These are phyloP conservation scores for Aspergillus tanneri DNA, from an alignment of 2,329 filamentous ascomycete genomes.

Conservation along the genomic window DNA sequence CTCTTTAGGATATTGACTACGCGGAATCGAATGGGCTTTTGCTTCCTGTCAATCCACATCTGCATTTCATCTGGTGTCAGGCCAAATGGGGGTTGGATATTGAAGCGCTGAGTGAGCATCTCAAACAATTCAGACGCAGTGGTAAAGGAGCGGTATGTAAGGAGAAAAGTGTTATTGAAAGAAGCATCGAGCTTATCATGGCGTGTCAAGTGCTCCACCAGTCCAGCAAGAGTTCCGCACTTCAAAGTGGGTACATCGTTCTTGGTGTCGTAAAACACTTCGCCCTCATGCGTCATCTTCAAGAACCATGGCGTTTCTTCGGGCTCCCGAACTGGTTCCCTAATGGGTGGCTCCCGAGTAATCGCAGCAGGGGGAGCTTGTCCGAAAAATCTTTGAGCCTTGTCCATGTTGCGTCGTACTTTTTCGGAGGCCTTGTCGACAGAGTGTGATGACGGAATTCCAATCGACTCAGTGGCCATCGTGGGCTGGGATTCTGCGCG, in stretches of 20 bases:
- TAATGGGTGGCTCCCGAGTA: constrained; percentile 35
- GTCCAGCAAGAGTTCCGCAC: constrained; percentile 80
- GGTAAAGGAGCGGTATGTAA: constrained; percentile 96
- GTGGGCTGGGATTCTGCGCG: constrained; percentile 42
- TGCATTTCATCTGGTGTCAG: constrained; percentile 75
- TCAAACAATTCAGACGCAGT: constrained; percentile 88
- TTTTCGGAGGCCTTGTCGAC: constrained; percentile 39
- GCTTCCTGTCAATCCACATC: constrained; percentile 87
- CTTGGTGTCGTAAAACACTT: constrained; percentile 88
- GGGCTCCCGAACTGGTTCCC: constrained; percentile 50
- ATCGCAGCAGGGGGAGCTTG: constrained; percentile 45
- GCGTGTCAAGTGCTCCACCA: constrained; percentile 92
- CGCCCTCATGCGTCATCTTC: constrained; percentile 80
- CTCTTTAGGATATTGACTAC: constrained; percentile 97
- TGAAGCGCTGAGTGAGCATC: constrained; percentile 85
- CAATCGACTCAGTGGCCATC: constrained; percentile 42
- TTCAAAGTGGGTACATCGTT: constrained; percentile 72
- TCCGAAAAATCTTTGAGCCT: constrained; percentile 50
- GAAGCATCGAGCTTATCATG: constrained; percentile 93
- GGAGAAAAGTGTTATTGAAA: constrained; percentile 96
- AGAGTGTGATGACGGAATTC: constrained; percentile 43
- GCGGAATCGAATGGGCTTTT: constrained; percentile 91
- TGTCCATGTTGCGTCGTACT: constrained; percentile 47
- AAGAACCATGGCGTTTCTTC: constrained; percentile 84
- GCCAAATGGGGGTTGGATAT: constrained; percentile 84